phyloP scores from a whole-genome alignment of 2,329 filamentous ascomycete species.

The Epichloe hybrida region DNA sequence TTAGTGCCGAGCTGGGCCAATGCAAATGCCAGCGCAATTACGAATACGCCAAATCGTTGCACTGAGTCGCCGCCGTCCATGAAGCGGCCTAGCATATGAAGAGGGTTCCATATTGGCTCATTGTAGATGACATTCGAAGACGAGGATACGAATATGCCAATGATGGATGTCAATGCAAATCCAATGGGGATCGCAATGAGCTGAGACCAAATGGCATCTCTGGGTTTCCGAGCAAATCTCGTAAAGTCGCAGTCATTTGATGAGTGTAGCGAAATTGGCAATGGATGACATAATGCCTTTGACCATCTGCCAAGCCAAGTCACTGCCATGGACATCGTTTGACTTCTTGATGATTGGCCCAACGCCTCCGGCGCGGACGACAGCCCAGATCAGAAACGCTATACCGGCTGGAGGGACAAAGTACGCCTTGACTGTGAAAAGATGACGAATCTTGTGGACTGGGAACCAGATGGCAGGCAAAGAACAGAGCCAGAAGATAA shows the following conservation, averaged over 20 bases:
- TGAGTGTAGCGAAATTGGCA: slow-evolving; percentile 80
- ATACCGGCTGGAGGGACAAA: slow-evolving; percentile 74
- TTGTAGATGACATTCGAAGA: slow-evolving; percentile 55
- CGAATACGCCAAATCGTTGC: slow-evolving; percentile 62
- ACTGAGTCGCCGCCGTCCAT: slow-evolving; percentile 53
- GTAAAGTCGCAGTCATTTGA: slow-evolving; percentile 76
- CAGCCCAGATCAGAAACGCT: slow-evolving; percentile 76
- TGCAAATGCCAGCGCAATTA: slow-evolving; percentile 57
- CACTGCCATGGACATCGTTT: slow-evolving; percentile 48
- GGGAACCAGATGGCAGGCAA: slow-evolving; percentile 82
- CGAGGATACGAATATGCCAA: slow-evolving; percentile 67
- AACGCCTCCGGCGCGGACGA: slow-evolving; percentile 67
- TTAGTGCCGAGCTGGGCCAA: slow-evolving; percentile 78
- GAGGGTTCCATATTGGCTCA: slow-evolving; percentile 59
- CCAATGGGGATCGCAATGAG: slow-evolving; percentile 58
- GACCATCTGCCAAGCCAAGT: slow-evolving; percentile 69
- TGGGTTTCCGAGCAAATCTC: slow-evolving; percentile 65
- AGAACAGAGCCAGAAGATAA: slow-evolving; percentile 73
- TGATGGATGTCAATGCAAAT: slow-evolving; percentile 71
- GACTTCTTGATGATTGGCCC: slow-evolving; percentile 69
- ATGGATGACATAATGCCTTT: slow-evolving; percentile 81
- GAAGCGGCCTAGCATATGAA: slow-evolving; percentile 52
- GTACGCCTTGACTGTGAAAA: slow-evolving; percentile 83
- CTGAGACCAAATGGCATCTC: slow-evolving; percentile 69
- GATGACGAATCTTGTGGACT: slow-evolving; percentile 74